A percentile compares a stretch with the other conserved stretches of the same genome.
Evolutionary conservation across 225 moss, liverwort and hornwort species (phyloP).

Genomic region (Asterella californica): DNA sequence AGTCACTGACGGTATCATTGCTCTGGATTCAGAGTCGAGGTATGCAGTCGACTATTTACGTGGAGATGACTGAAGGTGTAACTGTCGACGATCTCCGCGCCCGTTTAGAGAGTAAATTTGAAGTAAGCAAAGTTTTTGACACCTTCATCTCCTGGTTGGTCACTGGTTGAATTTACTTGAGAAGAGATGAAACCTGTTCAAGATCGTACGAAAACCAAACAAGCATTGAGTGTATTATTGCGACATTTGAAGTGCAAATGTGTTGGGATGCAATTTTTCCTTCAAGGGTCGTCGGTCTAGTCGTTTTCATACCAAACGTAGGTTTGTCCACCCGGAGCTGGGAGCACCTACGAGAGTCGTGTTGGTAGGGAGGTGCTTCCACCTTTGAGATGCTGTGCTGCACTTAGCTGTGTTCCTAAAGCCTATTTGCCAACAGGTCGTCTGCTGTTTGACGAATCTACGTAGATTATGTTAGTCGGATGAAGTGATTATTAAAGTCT

Average conservation of each 20-base stretch:
- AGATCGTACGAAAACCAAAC: too few relatives aligned
- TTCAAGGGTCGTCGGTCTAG: background rate
- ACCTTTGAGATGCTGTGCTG: background rate
- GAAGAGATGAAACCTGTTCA: too few relatives aligned
- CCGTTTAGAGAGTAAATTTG: constrained; percentile 39
- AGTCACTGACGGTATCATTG: background rate
- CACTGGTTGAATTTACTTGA: background rate
- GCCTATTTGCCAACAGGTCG: background rate
- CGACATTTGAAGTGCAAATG: background rate
- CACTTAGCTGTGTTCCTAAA: too few relatives aligned
- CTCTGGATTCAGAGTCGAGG: constrained; percentile 55
- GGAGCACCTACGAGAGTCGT: background rate
- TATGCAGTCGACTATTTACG: constrained; percentile 78
- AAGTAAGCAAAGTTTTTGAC: constrained; percentile 2
- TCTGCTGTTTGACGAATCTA: background rate
- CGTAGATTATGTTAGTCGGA: background rate
- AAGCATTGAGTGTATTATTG: background rate
- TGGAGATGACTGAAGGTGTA: constrained; percentile 61
- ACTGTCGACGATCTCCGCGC: constrained; percentile 53
- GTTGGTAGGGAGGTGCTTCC: background rate
- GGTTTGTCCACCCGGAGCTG: background rate
- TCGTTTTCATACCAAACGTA: background rate
- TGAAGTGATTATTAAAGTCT: background rate
- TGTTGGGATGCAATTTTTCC: background rate
- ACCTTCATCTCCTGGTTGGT: background rate